These are phyloP conservation scores for Microthyrium microscopicum DNA, from an alignment of 2,329 filamentous ascomycete genomes.

Conservation along the genomic window DNA sequence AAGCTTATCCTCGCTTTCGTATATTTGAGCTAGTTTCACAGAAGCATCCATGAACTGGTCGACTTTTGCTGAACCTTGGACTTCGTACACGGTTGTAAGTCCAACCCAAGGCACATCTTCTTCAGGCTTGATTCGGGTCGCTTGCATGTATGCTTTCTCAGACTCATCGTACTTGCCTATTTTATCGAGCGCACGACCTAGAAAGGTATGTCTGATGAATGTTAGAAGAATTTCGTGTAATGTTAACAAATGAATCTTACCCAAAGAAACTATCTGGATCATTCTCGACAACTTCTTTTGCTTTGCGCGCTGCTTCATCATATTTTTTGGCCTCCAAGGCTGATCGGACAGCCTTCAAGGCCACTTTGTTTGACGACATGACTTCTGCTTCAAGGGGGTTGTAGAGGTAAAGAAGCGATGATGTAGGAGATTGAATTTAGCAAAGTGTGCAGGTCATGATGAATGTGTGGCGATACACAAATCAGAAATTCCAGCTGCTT, in stretches of 20 bases:
- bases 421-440: not conserved
- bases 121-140: conserved; percentile 51
- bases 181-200: conserved; percentile 73
- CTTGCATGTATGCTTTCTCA: conserved; percentile 58
- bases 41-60: conserved; percentile 59
- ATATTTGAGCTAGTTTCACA: conserved; percentile 58
- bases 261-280: conserved; percentile 73
- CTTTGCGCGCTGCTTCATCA: conserved; percentile 55
- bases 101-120: conserved; percentile 88
- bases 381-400: not conserved
- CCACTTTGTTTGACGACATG: conserved; percentile 41
- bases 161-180: conserved; percentile 54
- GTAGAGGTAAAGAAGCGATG: not conserved
- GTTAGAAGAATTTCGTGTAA: conserved; percentile 1
- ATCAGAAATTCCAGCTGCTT: too few relatives aligned
- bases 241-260: conserved; percentile 28
- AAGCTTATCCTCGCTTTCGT: conserved; percentile 45
- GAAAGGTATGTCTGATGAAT: conserved; percentile 52
- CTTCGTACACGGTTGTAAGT: conserved; percentile 70
- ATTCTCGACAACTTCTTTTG: conserved; percentile 49
- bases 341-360: conserved; percentile 66
- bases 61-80: conserved; percentile 51
- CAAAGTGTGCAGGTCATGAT: too few relatives aligned
- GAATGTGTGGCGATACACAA: too few relatives aligned
- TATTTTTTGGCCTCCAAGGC: conserved; percentile 65